Evolutionary conservation across 495 filamentous ascomycete genomes (phyloP).

Genomic region (Rostrohypoxylon terebratum): DNA sequence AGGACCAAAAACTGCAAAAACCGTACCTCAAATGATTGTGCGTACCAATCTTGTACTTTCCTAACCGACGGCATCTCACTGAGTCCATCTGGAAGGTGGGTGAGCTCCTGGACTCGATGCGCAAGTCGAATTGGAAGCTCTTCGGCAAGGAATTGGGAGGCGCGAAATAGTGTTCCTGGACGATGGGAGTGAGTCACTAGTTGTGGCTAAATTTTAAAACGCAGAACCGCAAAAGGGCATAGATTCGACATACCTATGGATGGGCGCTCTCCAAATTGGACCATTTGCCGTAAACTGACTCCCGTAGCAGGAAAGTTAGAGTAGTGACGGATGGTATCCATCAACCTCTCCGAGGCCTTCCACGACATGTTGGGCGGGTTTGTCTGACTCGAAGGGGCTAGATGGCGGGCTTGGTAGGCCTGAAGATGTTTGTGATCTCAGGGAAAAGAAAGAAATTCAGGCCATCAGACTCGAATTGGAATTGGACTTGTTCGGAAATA

Average conservation of each 20-base stretch:
- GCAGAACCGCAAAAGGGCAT: conserved; percentile 15
- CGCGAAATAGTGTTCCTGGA: conserved; percentile 92
- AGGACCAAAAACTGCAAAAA: conserved; percentile 4
- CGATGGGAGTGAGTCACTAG: conserved; percentile 42
- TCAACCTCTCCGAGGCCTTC: conserved; percentile 89
- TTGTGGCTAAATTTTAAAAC: conserved; percentile 37
- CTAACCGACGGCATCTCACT: conserved; percentile 98
- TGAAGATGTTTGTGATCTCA: conserved; percentile 30
- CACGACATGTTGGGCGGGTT: conserved; percentile 74
- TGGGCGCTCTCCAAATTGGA: conserved; percentile 94
- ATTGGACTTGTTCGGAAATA: conserved; percentile 21
- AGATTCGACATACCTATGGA: conserved; percentile 74
- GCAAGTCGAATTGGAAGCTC: conserved; percentile 97
- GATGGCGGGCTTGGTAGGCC: conserved; percentile 10
- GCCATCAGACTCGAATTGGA: conserved; percentile 41
- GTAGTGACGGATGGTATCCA: conserved; percentile 99
- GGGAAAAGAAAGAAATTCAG: conserved; percentile 25
- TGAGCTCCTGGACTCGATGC: conserved; percentile 93
- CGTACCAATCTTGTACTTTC: conserved; percentile 97
- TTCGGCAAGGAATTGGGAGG: conserved; percentile 97
- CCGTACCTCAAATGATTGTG: conserved; percentile 96
- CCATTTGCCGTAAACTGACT: conserved; percentile 97
- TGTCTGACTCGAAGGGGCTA: conserved; percentile 37
- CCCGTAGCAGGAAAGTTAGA: conserved; percentile 96
- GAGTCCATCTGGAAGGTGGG: conserved; percentile 92